Evolutionary conservation across 306 rosid genomes (phyloP).

Genomic region (Lotus japonicus): DNA sequence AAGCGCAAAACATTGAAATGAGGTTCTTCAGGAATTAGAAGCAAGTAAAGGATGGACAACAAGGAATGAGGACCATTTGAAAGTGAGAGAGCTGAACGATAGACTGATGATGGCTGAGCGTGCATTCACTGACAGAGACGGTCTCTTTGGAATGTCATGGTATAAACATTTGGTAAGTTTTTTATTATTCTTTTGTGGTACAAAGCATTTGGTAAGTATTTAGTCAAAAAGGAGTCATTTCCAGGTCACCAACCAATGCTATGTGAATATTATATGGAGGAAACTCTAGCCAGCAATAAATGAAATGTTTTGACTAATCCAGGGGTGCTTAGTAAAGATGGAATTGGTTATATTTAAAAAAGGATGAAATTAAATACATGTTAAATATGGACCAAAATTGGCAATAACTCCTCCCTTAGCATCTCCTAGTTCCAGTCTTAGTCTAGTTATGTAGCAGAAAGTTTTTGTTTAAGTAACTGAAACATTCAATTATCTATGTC

Average conservation of each 20-base stretch:
- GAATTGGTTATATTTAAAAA: no score
- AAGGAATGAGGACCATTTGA: conserved; percentile 35
- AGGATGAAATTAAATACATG: no score
- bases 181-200: background rate
- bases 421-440: no score
- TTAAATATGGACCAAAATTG: no score
- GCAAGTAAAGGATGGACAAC: conserved; percentile 37
- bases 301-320: background rate
- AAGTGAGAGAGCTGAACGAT: conserved; percentile 61
- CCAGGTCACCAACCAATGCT: background rate
- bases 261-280: background rate
- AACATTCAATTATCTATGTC: background rate
- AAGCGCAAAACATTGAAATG: background rate
- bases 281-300: background rate
- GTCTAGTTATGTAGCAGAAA: background rate
- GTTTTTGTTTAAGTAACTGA: background rate
- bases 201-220: conserved; percentile 34
- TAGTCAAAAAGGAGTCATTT: background rate
- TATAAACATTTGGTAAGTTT: conserved; percentile 60
- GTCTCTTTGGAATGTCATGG: conserved; percentile 63
- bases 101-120: conserved; percentile 72
- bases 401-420: no score
- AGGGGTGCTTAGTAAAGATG: background rate
- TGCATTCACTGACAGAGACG: conserved; percentile 62
- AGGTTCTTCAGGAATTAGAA: conserved; percentile 39